Base-by-base conservation (phyloP, 306 rosid species). In the Ammopiptanthus mongolicus region DNA sequence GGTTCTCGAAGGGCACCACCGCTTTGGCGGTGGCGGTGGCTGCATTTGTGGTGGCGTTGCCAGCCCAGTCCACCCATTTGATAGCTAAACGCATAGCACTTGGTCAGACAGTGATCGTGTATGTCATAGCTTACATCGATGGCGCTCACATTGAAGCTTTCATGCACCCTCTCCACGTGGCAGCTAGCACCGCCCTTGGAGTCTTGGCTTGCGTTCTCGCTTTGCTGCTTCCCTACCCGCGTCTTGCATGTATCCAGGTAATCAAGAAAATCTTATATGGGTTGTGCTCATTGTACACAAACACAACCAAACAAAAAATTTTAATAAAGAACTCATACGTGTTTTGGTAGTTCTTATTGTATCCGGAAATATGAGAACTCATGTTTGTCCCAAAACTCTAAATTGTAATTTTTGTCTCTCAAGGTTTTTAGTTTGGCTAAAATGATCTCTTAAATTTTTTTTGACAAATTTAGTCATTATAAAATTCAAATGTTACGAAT, bases 151-250 rank as follows among this genome's bases (percentile, higher is more conserved):
- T 71, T 4, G 81, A 90, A 8, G 61, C 86, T 13, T 1, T 90
- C 44, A 81, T 85, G 92, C 97, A 92, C 86, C 88, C 92, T 5
- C 12, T 90, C 5, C 91, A 80, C 4, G 74, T 90, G 4, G 97
- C 89, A 1, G 87, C 86, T 1, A 90, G 91, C 58, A 81, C 88
- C 0, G 89, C 75, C 8, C 8, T 92, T 41, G 92, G 96, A n/a
- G 82, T 69, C 5, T 22, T 83, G 55, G 92, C 97, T 48, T 88
- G 86, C 79, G 84, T 92, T 17, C 65, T 87, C 3, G 93, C 97
- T 12, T 19, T 86, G 80, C 46, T 90, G 55, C 22, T 92, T 65
- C 96, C 97, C 8, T 82, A 47, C 76, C 97, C 96, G 11, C 83
- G 90, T 33, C 85, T 90, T 25, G 96, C 89, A 29, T 86, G 75